Conservation (phyloP, 1,284 basidiomycete species). For the Ceratobasidium sp. region DNA sequence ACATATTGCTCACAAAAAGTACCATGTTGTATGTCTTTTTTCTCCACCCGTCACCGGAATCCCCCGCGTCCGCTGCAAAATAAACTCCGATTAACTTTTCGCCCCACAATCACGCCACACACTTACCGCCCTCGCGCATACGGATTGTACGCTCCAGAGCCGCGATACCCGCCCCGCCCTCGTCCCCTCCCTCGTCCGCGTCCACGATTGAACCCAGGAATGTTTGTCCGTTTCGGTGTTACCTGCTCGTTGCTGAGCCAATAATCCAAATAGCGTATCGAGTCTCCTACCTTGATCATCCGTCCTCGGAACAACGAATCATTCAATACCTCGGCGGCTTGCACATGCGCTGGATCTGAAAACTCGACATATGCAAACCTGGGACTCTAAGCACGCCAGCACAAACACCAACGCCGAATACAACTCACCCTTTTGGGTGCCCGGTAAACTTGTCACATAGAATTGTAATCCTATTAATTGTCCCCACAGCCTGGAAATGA, state of each 20-base stretch:
- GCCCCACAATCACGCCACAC: slow-evolving; percentile 24
- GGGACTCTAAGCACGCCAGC: not conserved
- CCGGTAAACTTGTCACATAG: slow-evolving; percentile 99
- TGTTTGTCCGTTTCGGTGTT: slow-evolving; percentile 89
- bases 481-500: slow-evolving; percentile 97
- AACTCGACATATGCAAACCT: slow-evolving; percentile 99
- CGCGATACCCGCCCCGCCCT: slow-evolving; percentile 69
- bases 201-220: slow-evolving; percentile 77
- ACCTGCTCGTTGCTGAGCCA: slow-evolving; percentile 60
- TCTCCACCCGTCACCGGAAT: not conserved
- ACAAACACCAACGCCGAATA: not conserved
- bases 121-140: slow-evolving; percentile 80
- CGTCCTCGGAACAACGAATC: slow-evolving; percentile 94
- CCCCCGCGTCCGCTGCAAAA: slow-evolving; percentile 27
- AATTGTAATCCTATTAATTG: slow-evolving; percentile 98
- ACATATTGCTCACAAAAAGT: slow-evolving; percentile 14
- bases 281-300: slow-evolving; percentile 78
- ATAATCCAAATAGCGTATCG: not conserved
- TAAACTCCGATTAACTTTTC: not conserved
- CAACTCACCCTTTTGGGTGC: slow-evolving; percentile 93
- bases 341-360: slow-evolving; percentile 90
- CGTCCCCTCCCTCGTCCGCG: slow-evolving; percentile 67
- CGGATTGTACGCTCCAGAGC: slow-evolving; percentile 69
- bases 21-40: not conserved
- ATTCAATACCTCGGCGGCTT: slow-evolving; percentile 93